Evolutionary conservation across 2,329 filamentous ascomycete genomes (phyloP).

Genomic region (Juglanconis oblonga): DNA sequence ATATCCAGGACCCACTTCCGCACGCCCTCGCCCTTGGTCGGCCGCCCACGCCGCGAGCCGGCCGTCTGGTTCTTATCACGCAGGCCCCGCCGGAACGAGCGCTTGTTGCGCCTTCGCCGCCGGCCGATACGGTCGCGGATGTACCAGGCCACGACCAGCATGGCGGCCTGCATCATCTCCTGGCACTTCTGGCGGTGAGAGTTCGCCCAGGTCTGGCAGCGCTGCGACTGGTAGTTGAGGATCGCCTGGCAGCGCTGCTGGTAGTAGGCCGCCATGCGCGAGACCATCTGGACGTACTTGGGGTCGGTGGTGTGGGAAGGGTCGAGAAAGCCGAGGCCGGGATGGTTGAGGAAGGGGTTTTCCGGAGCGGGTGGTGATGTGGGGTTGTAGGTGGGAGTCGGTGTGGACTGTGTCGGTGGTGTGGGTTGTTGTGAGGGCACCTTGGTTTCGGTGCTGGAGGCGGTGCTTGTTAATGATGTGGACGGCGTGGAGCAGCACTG

Average conservation of each 20-base stretch:
- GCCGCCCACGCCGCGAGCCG: conserved; percentile 13
- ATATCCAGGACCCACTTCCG: conserved; percentile 42
- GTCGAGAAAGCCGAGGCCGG: conserved; percentile 7
- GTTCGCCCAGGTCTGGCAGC: conserved; percentile 45
- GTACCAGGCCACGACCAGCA: conserved; percentile 49
- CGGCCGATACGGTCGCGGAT: conserved; percentile 45
- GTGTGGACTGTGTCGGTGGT: conserved; percentile 1
- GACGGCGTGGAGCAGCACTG: conserved; percentile 6
- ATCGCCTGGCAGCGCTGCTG: conserved; percentile 47
- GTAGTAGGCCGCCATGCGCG: conserved; percentile 46
- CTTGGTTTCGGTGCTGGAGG: conserved; percentile 13
- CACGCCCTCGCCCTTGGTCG: conserved; percentile 39
- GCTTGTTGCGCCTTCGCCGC: conserved; percentile 38
- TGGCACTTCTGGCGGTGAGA: conserved; percentile 45
- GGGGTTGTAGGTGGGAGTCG: neutral
- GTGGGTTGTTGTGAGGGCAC: conserved; percentile 12
- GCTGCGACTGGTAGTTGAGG: conserved; percentile 44
- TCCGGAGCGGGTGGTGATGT: neutral
- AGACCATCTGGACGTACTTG: conserved; percentile 43
- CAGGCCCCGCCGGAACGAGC: conserved; percentile 39
- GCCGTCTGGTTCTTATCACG: conserved; percentile 27
- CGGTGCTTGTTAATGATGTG: neutral
- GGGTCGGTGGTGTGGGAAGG: conserved; percentile 29
- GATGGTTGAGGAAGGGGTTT: conserved; percentile 6
- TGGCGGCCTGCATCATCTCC: conserved; percentile 47